Conservation (phyloP, 2,329 filamentous ascomycete genomes). For the Rutstroemia sp. region DNA sequence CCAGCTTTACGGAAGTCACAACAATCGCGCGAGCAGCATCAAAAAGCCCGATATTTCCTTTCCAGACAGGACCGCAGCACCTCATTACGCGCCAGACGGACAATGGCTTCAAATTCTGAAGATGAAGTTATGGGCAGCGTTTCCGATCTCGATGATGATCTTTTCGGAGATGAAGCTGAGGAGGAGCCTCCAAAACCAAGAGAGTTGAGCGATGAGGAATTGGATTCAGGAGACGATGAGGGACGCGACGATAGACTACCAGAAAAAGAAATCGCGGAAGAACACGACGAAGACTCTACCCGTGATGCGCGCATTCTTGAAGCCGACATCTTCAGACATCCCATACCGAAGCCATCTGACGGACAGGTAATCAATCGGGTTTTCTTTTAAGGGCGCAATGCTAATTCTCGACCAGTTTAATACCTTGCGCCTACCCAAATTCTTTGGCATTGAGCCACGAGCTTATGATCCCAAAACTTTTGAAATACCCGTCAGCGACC, state of each 20-base stretch:
- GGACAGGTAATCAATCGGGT: conserved; percentile 46
- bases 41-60: too few species aligned
- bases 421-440: conserved; percentile 63
- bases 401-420: conserved; percentile 46
- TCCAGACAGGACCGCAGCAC: too few species aligned
- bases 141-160: conserved; percentile 48
- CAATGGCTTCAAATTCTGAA: conserved; percentile 7
- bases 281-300: conserved; percentile 34
- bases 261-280: conserved; percentile 26
- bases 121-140: conserved; percentile 31
- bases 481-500: conserved; percentile 52
- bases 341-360: conserved; percentile 62
- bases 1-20: too few species aligned
- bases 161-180: conserved; percentile 52
- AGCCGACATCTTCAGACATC: conserved; percentile 59
- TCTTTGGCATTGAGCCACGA: conserved; percentile 62
- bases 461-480: conserved; percentile 61
- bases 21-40: too few species aligned
- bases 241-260: conserved; percentile 54
- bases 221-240: conserved; percentile 55
- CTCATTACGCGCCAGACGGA: too few species aligned
- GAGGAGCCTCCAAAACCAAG: conserved; percentile 27
- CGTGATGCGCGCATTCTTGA: conserved; percentile 51
- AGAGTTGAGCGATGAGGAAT: conserved; percentile 50
- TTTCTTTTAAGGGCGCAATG: not conserved